phyloP scores from a whole-genome alignment of 2,329 filamentous ascomycete genomes.

The Ophiostoma angusticollis region DNA sequence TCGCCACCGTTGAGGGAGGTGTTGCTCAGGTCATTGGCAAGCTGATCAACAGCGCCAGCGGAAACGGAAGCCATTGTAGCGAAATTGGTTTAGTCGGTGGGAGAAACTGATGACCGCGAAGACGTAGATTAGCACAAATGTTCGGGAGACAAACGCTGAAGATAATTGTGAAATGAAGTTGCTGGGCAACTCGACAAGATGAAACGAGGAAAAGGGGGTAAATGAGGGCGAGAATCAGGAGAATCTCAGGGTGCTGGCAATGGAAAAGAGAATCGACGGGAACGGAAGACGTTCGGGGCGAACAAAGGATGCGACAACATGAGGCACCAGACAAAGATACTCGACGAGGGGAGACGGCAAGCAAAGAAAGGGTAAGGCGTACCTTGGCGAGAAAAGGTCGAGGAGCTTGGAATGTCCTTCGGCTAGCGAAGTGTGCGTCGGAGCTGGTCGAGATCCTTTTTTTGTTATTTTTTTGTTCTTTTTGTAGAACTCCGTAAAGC shows the following conservation, averaged over 20 bases:
- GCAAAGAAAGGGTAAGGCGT: slow-evolving; percentile 3
- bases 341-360: neutral
- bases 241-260: too few relatives aligned
- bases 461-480: slow-evolving; percentile 9
- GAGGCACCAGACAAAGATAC: neutral
- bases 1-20: slow-evolving; percentile 56
- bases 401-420: neutral
- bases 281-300: neutral
- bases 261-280: too few relatives aligned
- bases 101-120: slow-evolving; percentile 11
- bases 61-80: slow-evolving; percentile 48
- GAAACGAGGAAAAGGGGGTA: too few relatives aligned
- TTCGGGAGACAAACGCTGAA: slow-evolving; percentile 7
- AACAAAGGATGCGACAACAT: neutral
- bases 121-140: slow-evolving; percentile 11
- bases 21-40: slow-evolving; percentile 64
- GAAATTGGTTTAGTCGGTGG: slow-evolving; percentile 15
- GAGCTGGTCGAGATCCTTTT: slow-evolving; percentile 6
- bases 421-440: slow-evolving; percentile 5
- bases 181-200: too few relatives aligned
- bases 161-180: neutral
- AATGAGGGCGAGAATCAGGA: too few relatives aligned
- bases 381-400: slow-evolving; percentile 1
- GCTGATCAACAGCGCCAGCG: slow-evolving; percentile 60
- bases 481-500: slow-evolving; percentile 11